Percentiles rank a stretch among this genome's conserved stretches.
Conservation (phyloP, 495 filamentous ascomycete species). For the Penicillium malachiteum region DNA sequence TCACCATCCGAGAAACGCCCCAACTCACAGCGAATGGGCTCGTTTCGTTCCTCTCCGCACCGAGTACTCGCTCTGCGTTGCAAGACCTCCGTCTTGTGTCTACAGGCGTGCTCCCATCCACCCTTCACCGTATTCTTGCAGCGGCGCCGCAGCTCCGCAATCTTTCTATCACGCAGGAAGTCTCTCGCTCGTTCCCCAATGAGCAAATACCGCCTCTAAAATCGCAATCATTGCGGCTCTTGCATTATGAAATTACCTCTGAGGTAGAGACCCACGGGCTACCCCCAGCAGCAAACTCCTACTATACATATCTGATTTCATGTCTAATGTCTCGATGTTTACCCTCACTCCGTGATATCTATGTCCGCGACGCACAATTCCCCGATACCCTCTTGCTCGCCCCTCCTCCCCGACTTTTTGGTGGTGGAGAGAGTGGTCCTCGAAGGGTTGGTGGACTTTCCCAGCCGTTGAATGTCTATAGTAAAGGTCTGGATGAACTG, state of each 20-base stretch:
- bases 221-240: slow-evolving; percentile 61
- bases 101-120: slow-evolving; percentile 64
- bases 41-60: slow-evolving; percentile 56
- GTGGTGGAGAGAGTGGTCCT: slow-evolving; percentile 30
- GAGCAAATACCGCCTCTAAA: slow-evolving; percentile 59
- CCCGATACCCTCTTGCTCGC: slow-evolving; percentile 70
- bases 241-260: slow-evolving; percentile 81
- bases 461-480: slow-evolving; percentile 76
- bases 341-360: slow-evolving; percentile 69
- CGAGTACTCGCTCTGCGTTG: slow-evolving; percentile 51
- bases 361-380: slow-evolving; percentile 81
- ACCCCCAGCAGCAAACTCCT: slow-evolving; percentile 60
- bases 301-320: slow-evolving; percentile 83
- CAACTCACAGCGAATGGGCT: slow-evolving; percentile 71
- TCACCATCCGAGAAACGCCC: slow-evolving; percentile 66
- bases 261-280: slow-evolving; percentile 52
- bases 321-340: slow-evolving; percentile 75
- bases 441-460: slow-evolving; percentile 45
- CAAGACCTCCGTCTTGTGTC: slow-evolving; percentile 60
- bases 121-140: slow-evolving; percentile 63
- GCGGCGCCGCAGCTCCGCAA: slow-evolving; percentile 59
- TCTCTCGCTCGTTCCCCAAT: slow-evolving; percentile 63
- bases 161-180: slow-evolving; percentile 65
- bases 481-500: slow-evolving; percentile 78
- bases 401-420: slow-evolving; percentile 50